A percentile compares a stretch with the other conserved stretches of the same genome.
These are phyloP conservation scores for Paraphaeosphaeria minitans DNA, from an alignment of 2,329 filamentous ascomycete species.

Conservation along the genomic window DNA sequence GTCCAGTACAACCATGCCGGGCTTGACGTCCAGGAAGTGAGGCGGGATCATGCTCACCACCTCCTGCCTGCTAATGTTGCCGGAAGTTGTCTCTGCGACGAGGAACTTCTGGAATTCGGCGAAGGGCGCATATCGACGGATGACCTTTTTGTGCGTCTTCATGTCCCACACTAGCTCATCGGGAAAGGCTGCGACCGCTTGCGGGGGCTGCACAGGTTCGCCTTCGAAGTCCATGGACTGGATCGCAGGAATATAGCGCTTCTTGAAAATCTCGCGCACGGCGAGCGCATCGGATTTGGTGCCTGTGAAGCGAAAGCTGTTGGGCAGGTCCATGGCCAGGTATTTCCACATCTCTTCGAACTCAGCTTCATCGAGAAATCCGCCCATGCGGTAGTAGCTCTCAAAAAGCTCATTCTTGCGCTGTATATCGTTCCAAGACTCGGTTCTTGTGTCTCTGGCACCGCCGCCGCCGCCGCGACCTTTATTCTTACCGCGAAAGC, in stretches of 20 bases:
- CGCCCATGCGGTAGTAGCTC: conserved; percentile 74
- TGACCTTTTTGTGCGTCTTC: conserved; percentile 95
- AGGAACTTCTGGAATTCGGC: conserved; percentile 96
- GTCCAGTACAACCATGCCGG: conserved; percentile 91
- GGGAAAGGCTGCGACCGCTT: conserved; percentile 88
- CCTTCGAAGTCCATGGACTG: conserved; percentile 83
- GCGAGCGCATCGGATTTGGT: conserved; percentile 94
- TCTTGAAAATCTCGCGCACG: conserved; percentile 85
- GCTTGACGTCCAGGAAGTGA: conserved; percentile 85
- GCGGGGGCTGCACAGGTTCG: conserved; percentile 78
- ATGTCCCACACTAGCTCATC: conserved; percentile 96
- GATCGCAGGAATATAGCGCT: conserved; percentile 89
- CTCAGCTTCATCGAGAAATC: conserved; percentile 78
- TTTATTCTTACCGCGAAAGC: conserved; percentile 38
- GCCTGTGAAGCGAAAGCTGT: conserved; percentile 96
- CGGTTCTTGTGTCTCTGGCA: conserved; percentile 36
- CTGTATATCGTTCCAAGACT: conserved; percentile 60
- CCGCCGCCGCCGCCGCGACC: conserved; percentile 33
- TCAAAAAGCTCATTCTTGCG: conserved; percentile 87
- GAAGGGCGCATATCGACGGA: conserved; percentile 92
- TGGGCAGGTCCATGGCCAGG: conserved; percentile 83
- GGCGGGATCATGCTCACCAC: conserved; percentile 99
- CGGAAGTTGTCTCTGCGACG: conserved; percentile 94
- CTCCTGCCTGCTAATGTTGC: conserved; percentile 97
- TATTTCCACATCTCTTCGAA: conserved; percentile 81